These are phyloP conservation scores for Auricularia heimuer DNA, from an alignment of 768 basidiomycete species.

Conservation along the genomic window DNA sequence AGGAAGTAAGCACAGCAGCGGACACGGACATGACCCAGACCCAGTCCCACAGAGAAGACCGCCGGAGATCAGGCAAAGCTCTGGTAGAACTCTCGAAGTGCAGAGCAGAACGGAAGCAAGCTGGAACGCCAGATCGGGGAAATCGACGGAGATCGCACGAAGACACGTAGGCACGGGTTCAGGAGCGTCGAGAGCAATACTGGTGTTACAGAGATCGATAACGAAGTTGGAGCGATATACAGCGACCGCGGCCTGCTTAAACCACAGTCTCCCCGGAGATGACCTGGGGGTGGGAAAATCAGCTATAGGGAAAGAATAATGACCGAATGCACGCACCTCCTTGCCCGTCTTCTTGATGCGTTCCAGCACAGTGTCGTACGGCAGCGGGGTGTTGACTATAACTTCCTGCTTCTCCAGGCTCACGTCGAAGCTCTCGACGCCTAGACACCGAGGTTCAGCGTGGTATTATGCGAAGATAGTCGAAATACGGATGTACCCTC, in stretches of 20 bases:
- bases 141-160: too few relatives aligned
- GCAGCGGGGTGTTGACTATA: slow-evolving; percentile 46
- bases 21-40: too few relatives aligned
- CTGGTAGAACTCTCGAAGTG: too few relatives aligned
- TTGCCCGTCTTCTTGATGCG: slow-evolving; percentile 91
- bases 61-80: too few relatives aligned
- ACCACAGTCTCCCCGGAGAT: slow-evolving; percentile 38
- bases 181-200: too few relatives aligned
- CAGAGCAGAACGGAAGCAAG: too few relatives aligned
- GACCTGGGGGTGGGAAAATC: slow-evolving; percentile 20
- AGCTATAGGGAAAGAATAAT: background rate
- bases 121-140: too few relatives aligned
- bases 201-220: too few relatives aligned
- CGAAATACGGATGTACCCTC: slow-evolving; percentile 27
- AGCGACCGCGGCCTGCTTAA: slow-evolving; percentile 8
- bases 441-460: slow-evolving; percentile 22
- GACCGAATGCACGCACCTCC: slow-evolving; percentile 39
- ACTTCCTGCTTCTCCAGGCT: slow-evolving; percentile 64
- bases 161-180: too few relatives aligned
- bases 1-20: too few relatives aligned
- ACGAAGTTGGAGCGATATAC: too few relatives aligned
- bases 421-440: slow-evolving; percentile 51
- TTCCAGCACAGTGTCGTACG: slow-evolving; percentile 55
- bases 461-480: background rate
- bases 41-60: too few relatives aligned